Evolutionary conservation across 2,329 filamentous ascomycete genomes (phyloP).

Genomic region (Piedraia hortae): DNA sequence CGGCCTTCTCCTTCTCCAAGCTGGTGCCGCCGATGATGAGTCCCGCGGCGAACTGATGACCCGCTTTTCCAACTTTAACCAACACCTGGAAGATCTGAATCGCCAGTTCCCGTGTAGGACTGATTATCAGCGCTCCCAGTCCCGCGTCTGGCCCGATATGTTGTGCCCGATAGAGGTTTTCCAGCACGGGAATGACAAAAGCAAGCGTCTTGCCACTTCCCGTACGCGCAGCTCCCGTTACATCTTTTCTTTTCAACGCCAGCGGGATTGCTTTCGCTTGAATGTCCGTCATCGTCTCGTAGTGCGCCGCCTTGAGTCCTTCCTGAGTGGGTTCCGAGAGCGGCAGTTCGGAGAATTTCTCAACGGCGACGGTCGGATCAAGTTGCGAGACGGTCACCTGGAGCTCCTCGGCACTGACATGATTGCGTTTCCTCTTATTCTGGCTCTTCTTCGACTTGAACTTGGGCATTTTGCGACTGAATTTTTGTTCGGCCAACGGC

Average conservation of each 20-base stretch:
- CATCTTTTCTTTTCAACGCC: constrained; percentile 60
- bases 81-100: constrained; percentile 94
- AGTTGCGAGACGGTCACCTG: constrained; percentile 18
- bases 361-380: constrained; percentile 26
- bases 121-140: constrained; percentile 72
- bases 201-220: constrained; percentile 88
- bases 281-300: constrained; percentile 71
- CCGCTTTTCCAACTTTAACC: constrained; percentile 59
- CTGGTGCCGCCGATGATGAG: constrained; percentile 84
- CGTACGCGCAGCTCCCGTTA: constrained; percentile 84
- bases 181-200: constrained; percentile 72
- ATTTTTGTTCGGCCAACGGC: too few relatives aligned
- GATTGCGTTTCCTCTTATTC: constrained; percentile 20
- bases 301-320: constrained; percentile 67
- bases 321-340: constrained; percentile 53
- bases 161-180: constrained; percentile 67
- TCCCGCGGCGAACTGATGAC: constrained; percentile 71
- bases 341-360: constrained; percentile 58
- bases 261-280: constrained; percentile 72
- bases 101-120: constrained; percentile 78
- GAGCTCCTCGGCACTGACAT: constrained; percentile 21
- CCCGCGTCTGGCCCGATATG: constrained; percentile 73
- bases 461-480: constrained; percentile 22
- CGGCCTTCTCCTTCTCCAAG: constrained; percentile 61
- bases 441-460: constrained; percentile 25